Base-by-base conservation (phyloP, 345 rosid genomes). In the Gynandropsis gynandra region DNA sequence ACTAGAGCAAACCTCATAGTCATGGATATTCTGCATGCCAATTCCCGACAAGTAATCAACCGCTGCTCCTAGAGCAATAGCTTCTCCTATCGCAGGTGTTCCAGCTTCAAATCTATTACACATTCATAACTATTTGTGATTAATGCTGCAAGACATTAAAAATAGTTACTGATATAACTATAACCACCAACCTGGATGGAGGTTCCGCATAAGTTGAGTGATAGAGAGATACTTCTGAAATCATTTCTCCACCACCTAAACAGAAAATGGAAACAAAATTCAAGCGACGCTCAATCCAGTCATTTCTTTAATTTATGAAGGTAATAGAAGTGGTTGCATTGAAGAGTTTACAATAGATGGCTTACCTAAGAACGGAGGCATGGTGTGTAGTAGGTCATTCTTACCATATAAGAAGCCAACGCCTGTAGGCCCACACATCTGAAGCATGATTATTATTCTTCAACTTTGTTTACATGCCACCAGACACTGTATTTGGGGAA, bases 371-470 rank as follows among this genome's bases (percentile, higher is more conserved):
- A 92, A 92, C n/a, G 96, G 98, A 70, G 96, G 98, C 96, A 92
- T 84, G 37, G 69, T 11, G 27, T 57, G 68, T 64, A 90, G 63
- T 57, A 84, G 60, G 20, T 77, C 89, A 66, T 87, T 74, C 74
- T 82, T 87, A 21, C 89, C 95, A 64, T 80, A 82, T 58, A 92
- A 79, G 82, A 90, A 90, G 56, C 98, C 98, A 52, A 90, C 52
- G 89, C 98, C 95, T 87, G 98, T 90, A 75, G 98, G 98, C 79
- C 98, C 96, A 85, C 92, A 88, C 96, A 92, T 92, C 98, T 92
- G 98, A 82, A 84, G 78, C 78, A 90, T 76, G 92, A 60, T 82
- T 81, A 83, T 77, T 81, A 82, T 68, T 68, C 65, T 81, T 74
- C 61, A 69, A 82, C 72, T 72, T 68, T 69, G 47, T 53, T 61